Percentiles rank a stretch among this genome's conserved stretches.
These are phyloP conservation scores for Coprinopsis strossmayeri DNA, from an alignment of 768 basidiomycete genomes.

Conservation along the genomic window DNA sequence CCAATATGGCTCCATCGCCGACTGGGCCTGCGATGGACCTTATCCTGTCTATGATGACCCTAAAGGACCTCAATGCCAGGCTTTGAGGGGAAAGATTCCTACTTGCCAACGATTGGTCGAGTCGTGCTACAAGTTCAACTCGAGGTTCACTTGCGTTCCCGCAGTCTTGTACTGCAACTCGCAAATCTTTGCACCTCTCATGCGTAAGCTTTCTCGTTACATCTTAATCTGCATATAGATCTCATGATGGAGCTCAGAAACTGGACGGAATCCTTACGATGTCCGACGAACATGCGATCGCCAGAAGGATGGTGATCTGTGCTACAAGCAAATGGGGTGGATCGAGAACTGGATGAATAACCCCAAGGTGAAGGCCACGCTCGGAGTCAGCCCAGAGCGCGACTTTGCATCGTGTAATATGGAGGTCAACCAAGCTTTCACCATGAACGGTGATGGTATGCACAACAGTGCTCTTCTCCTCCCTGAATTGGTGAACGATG, in stretches of 20 bases:
- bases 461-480: slow-evolving; percentile 77
- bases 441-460: slow-evolving; percentile 78
- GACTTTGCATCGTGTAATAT: slow-evolving; percentile 70
- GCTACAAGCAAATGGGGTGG: slow-evolving; percentile 79
- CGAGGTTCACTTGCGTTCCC: slow-evolving; percentile 61
- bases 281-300: slow-evolving; percentile 72
- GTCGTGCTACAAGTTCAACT: slow-evolving; percentile 58
- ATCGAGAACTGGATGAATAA: slow-evolving; percentile 87
- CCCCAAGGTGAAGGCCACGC: slow-evolving; percentile 65
- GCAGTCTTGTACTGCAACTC: slow-evolving; percentile 76
- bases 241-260: slow-evolving; percentile 40
- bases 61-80: slow-evolving; percentile 56
- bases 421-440: slow-evolving; percentile 77
- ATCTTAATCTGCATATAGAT: too few relatives aligned
- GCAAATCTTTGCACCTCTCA: slow-evolving; percentile 64
- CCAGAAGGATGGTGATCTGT: slow-evolving; percentile 60
- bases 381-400: slow-evolving; percentile 59
- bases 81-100: slow-evolving; percentile 58
- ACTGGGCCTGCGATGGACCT: slow-evolving; percentile 77
- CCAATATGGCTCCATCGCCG: slow-evolving; percentile 77
- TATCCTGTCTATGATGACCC: slow-evolving; percentile 76
- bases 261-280: slow-evolving; percentile 88
- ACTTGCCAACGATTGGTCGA: slow-evolving; percentile 71
- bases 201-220: slow-evolving; percentile 44
- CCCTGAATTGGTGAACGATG: slow-evolving; percentile 75